These are phyloP conservation scores for Candolleomyces aberdarensis DNA, from an alignment of 768 basidiomycete genomes.

Conservation along the genomic window DNA sequence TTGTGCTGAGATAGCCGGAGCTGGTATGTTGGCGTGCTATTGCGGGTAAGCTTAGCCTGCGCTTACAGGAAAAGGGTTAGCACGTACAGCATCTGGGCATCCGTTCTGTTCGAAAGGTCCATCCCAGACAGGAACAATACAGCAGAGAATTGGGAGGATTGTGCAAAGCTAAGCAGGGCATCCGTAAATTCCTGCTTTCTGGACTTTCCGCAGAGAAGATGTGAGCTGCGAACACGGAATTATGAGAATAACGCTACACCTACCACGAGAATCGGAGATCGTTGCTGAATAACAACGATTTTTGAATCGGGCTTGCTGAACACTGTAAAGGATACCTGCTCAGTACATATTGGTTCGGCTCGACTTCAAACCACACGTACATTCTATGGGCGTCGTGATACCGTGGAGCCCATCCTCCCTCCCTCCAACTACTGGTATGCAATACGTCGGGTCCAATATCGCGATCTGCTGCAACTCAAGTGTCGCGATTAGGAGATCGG, in stretches of 20 bases:
- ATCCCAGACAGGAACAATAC: constrained; percentile 71
- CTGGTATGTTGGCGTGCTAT: constrained; percentile 66
- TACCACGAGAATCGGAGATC: constrained; percentile 79
- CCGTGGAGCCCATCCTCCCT: constrained; percentile 59
- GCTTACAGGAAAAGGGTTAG: not conserved
- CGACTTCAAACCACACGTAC: constrained; percentile 38
- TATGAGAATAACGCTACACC: not conserved
- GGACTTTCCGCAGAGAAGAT: constrained; percentile 34
- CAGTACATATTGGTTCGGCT: constrained; percentile 5
- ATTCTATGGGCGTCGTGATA: constrained; percentile 72
- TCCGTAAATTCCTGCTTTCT: constrained; percentile 67
- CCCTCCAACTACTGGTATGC: constrained; percentile 72
- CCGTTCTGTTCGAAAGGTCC: constrained; percentile 70
- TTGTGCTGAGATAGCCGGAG: constrained; percentile 44
- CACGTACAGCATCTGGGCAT: constrained; percentile 74
- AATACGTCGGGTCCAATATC: constrained; percentile 55
- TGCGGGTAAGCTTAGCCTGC: not conserved
- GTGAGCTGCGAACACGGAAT: constrained; percentile 6
- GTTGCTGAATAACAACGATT: constrained; percentile 70
- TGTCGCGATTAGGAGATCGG: constrained; percentile 69
- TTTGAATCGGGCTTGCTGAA: constrained; percentile 51
- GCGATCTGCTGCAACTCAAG: constrained; percentile 60
- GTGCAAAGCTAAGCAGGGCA: constrained; percentile 55
- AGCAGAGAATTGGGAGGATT: constrained; percentile 43
- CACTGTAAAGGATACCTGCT: constrained; percentile 39